These are phyloP conservation scores for Elaeis oleifera DNA, from an alignment of 202 grass and related monocot species.

Conservation along the genomic window DNA sequence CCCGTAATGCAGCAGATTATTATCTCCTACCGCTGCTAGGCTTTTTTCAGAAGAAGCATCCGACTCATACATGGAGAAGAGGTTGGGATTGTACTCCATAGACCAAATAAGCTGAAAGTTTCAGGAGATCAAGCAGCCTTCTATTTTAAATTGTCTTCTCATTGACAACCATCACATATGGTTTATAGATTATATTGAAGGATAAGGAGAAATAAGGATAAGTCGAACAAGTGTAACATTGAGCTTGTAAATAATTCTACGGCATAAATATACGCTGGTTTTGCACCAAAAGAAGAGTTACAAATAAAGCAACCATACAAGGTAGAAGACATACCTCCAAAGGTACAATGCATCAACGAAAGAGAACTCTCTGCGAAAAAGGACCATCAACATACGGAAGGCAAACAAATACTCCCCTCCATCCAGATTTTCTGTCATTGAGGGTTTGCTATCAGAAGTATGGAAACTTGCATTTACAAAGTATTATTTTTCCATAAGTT, in stretches of 20 bases:
- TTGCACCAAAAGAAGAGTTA: not conserved
- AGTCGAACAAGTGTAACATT: too few relatives aligned
- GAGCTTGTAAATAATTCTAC: not conserved
- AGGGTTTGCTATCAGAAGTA: conserved; percentile 24
- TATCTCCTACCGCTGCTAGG: not conserved
- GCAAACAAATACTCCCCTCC: conserved; percentile 97
- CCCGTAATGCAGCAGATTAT: conserved; percentile 62
- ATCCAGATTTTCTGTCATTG: conserved; percentile 76
- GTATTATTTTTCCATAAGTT: too few relatives aligned
- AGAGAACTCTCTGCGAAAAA: conserved; percentile 96
- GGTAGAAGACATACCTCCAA: conserved; percentile 60
- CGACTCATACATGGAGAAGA: conserved; percentile 66
- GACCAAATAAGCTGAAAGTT: conserved; percentile 93
- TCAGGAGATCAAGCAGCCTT: not conserved
- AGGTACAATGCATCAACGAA: conserved; percentile 97
- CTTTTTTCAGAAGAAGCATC: conserved; percentile 17
- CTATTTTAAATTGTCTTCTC: not conserved
- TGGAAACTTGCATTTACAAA: not conserved
- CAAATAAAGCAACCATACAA: not conserved
- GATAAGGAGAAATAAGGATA: too few relatives aligned
- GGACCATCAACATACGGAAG: conserved; percentile 96
- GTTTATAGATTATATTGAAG: too few relatives aligned
- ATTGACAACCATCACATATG: not conserved
- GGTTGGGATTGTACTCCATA: conserved; percentile 95
- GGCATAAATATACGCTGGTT: not conserved